Base-by-base conservation (phyloP, 371 early-diverging fungal species). In the Lichtheimia corymbifera region DNA sequence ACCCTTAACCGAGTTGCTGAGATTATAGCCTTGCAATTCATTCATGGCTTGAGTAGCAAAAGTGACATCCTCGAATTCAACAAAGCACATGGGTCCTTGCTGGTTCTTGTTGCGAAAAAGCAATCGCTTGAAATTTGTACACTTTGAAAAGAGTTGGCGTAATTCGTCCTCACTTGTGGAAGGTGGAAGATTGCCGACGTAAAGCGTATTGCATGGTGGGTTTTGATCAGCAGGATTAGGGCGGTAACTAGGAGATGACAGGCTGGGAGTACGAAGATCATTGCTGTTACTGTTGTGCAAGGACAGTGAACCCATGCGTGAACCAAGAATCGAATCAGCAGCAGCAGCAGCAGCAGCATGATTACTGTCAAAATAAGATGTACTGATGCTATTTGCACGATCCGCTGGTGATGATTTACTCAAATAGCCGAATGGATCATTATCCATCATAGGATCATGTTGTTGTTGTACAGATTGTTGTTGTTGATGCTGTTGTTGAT, bases 171-270 rank as follows among this genome's bases (percentile, higher is more conserved):
- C 97, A 43, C 75, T 83, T 2, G 96, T 88, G 68, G 89, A 84
- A 54, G 84, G 79, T 3, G 96, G 94, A 42, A 97, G 77, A 70
- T 96, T 96, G 42, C 97, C 97, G 17, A 97, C 95, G 68, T 97
- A 96, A 20, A 96, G 81, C 4, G 97, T 96, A 74, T 97, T 97
- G 82, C 98, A 96, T 0, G 97, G 97, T 15, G 96, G 96, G 69
- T 97, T 96, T 70, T 94, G 93, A 74, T 95, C 76, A 6, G 71
- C 76, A 24, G 69, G 71, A 14, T 67, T 74, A 51, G 59, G 55
- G 4, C 59, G 63, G n/a, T 56, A 63, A 27, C 45, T 61, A 2
- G 66, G 66, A 17, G 66, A 61, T 18, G 68, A 60, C 22, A 62
- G 35, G 41, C 59, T 59, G 43, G 58, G 59, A 45, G 68, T 20